phyloP scores from a whole-genome alignment of 371 early-diverging fungal species.

The Mortierella sp. region DNA sequence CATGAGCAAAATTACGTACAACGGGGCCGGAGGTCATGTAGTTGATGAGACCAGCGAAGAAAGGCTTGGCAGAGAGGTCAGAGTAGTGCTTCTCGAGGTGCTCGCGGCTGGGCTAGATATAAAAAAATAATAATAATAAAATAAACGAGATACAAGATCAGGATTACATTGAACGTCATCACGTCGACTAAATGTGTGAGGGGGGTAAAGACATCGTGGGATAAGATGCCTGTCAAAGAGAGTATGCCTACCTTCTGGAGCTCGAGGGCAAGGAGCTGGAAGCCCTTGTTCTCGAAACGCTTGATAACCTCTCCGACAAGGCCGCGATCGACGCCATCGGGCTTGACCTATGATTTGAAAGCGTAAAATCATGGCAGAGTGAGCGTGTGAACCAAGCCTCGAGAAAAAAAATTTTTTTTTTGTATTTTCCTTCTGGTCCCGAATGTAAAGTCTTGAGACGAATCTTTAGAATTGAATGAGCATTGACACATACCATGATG shows the following conservation, averaged over 20 bases:
- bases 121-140: conserved; percentile 11
- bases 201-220: conserved; percentile 3
- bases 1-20: conserved; percentile 47
- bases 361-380: not conserved
- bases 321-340: conserved; percentile 89
- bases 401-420: not conserved
- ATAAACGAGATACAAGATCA: not conserved
- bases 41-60: conserved; percentile 95
- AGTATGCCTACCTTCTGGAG: conserved; percentile 62
- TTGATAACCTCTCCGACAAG: conserved; percentile 97
- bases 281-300: conserved; percentile 94
- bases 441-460: not conserved
- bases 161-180: conserved; percentile 5
- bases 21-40: conserved; percentile 94
- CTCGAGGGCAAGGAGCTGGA: conserved; percentile 89
- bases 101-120: conserved; percentile 75
- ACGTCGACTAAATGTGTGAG: not conserved
- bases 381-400: not conserved
- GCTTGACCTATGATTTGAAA: conserved; percentile 53
- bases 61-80: conserved; percentile 93
- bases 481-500: conserved; percentile 65
- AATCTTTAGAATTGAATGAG: not conserved
- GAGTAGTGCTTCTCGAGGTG: conserved; percentile 96
- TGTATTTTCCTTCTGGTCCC: not conserved
- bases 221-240: conserved; percentile 10